Conservation (phyloP, 805 yeast species). For the Maudiozyma bulderi region DNA sequence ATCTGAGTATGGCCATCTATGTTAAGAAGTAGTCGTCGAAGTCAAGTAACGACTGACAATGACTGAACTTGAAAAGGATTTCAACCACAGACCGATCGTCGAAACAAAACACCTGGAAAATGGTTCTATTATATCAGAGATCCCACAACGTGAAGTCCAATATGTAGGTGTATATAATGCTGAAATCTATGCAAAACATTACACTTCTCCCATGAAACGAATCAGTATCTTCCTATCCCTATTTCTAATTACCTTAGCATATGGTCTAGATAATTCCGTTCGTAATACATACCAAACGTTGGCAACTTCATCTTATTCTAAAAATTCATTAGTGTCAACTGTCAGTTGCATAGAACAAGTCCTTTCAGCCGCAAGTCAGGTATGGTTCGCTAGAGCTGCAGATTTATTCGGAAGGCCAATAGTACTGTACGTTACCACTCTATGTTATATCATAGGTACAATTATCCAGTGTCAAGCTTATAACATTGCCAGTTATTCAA, state of each 20-base stretch:
- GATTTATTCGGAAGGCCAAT: slow-evolving; percentile 49
- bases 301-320: slow-evolving; percentile 42
- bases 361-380: slow-evolving; percentile 49
- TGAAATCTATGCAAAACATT: slow-evolving; percentile 44
- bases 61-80: neutral
- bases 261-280: slow-evolving; percentile 45
- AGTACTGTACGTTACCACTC: slow-evolving; percentile 33
- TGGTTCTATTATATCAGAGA: no score
- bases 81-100: neutral
- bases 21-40: no score
- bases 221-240: slow-evolving; percentile 37
- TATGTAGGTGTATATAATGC: slow-evolving; percentile 34
- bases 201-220: slow-evolving; percentile 33
- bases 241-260: slow-evolving; percentile 47
- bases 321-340: slow-evolving; percentile 42
- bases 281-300: slow-evolving; percentile 35
- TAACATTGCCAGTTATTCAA: slow-evolving; percentile 41
- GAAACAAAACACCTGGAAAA: neutral
- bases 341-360: slow-evolving; percentile 43
- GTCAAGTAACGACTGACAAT: neutral
- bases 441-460: slow-evolving; percentile 46
- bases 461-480: slow-evolving; percentile 44
- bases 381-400: slow-evolving; percentile 44
- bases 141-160: neutral
- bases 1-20: no score